Evolutionary conservation across 2,329 filamentous ascomycete species (phyloP).

Genomic region (Paraconiothyrium brasiliense): DNA sequence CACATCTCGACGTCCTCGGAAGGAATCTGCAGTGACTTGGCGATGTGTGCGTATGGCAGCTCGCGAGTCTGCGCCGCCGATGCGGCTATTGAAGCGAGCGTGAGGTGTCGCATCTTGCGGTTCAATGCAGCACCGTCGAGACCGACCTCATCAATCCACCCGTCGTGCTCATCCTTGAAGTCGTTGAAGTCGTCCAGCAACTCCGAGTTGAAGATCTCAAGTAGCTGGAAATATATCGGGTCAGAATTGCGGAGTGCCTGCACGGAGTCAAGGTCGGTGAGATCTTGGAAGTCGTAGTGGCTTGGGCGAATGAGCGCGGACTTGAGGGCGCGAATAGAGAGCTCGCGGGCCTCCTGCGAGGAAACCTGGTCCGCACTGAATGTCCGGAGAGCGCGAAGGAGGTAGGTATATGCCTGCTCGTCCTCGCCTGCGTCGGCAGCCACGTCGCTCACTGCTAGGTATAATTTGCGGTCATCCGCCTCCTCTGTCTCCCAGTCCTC

Average conservation of each 20-base stretch:
- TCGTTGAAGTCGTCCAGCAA: constrained; percentile 95
- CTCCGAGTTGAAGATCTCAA: constrained; percentile 95
- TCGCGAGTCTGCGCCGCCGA: constrained; percentile 80
- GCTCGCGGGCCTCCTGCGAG: constrained; percentile 63
- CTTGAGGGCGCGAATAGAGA: constrained; percentile 72
- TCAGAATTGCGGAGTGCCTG: constrained; percentile 88
- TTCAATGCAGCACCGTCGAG: constrained; percentile 77
- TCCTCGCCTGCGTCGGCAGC: constrained; percentile 81
- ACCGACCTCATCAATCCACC: constrained; percentile 81
- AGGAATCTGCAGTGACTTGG: constrained; percentile 84
- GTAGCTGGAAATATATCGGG: constrained; percentile 85
- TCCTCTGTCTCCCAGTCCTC: constrained; percentile 81
- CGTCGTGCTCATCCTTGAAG: constrained; percentile 90
- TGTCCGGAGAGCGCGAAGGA: constrained; percentile 78
- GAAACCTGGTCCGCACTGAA: constrained; percentile 70
- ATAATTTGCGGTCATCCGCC: constrained; percentile 85
- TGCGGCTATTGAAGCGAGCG: constrained; percentile 88
- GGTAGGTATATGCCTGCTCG: constrained; percentile 78
- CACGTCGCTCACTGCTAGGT: constrained; percentile 81
- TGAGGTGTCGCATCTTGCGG: constrained; percentile 96
- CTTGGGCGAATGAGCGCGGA: constrained; percentile 71
- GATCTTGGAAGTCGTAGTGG: constrained; percentile 77
- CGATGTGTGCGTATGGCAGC: constrained; percentile 86
- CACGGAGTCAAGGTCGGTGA: constrained; percentile 77
- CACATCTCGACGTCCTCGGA: constrained; percentile 91